Conservation (phyloP, 1,284 basidiomycete genomes). For the Megacollybia platyphylla region DNA sequence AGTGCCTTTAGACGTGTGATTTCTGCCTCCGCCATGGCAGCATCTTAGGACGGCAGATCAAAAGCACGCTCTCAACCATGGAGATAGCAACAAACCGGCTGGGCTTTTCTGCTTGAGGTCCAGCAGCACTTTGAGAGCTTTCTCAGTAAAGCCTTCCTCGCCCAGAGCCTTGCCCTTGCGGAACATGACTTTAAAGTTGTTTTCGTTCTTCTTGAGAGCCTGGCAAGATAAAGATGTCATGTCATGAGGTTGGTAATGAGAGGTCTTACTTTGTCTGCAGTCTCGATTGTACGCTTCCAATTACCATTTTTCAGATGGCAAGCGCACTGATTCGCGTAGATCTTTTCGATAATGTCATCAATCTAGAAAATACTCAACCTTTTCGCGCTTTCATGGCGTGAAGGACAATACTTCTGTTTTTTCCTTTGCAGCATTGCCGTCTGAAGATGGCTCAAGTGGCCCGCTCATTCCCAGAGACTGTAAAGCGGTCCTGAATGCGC, state of each 20-base stretch:
- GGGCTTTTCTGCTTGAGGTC: constrained; percentile 53
- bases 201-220: constrained; percentile 60
- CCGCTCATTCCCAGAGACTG: constrained; percentile 30
- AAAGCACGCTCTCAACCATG: background rate
- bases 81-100: constrained; percentile 25
- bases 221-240: constrained; percentile 13
- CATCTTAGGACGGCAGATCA: constrained; percentile 27
- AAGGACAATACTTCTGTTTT: constrained; percentile 32
- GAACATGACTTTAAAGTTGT: constrained; percentile 67
- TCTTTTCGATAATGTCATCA: constrained; percentile 64
- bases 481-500: constrained; percentile 30
- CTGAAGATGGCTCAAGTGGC: constrained; percentile 15
- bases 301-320: constrained; percentile 67
- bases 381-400: background rate
- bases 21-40: constrained; percentile 44
- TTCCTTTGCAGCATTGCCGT: constrained; percentile 26
- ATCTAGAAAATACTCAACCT: constrained; percentile 26
- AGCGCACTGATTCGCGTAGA: constrained; percentile 71
- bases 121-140: constrained; percentile 47
- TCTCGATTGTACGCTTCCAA: constrained; percentile 63
- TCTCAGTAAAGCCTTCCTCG: constrained; percentile 63
- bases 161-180: constrained; percentile 70
- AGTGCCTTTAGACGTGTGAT: constrained; percentile 40
- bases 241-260: background rate
- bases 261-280: constrained; percentile 52